Conservation (phyloP, 2,329 filamentous ascomycete species). For the Dothideomycetes sp. region DNA sequence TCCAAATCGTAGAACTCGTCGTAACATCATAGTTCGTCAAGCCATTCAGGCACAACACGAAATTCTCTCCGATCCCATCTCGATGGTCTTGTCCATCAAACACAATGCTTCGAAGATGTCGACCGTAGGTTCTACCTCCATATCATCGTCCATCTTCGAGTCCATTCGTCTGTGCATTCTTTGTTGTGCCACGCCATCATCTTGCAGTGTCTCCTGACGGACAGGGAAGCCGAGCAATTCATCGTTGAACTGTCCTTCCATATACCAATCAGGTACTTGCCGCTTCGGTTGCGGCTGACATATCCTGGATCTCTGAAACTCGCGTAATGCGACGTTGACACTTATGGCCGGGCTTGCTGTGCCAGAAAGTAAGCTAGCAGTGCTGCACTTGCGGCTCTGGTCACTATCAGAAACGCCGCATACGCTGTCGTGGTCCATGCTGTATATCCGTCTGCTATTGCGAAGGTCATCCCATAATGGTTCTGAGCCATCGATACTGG, state of each 20-base stretch:
- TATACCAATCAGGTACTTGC: constrained; percentile 5
- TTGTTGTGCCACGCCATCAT: neutral
- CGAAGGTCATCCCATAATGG: neutral
- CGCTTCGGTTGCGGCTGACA: neutral
- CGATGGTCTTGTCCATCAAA: neutral
- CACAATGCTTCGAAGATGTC: constrained; percentile 4
- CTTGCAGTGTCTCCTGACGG: constrained; percentile 1
- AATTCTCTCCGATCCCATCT: neutral
- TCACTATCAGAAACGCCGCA: too few relatives aligned
- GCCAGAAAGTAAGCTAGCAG: neutral
- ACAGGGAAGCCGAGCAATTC: neutral
- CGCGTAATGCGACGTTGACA: too few relatives aligned
- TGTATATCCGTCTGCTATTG: constrained; percentile 5
- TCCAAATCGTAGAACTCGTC: too few relatives aligned
- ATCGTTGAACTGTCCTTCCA: neutral
- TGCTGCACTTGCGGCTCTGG: constrained; percentile 1
- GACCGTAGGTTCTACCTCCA: constrained; percentile 1
- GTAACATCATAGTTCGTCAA: neutral
- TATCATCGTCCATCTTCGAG: neutral
- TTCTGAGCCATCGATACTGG: neutral
- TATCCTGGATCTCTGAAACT: too few relatives aligned
- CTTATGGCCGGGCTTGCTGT: too few relatives aligned
- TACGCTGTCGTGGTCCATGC: constrained; percentile 13
- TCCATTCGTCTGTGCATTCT: neutral
- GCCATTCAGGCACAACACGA: neutral